Conservation (phyloP, 305 asterid species). For the Fraxinus latifolia region DNA sequence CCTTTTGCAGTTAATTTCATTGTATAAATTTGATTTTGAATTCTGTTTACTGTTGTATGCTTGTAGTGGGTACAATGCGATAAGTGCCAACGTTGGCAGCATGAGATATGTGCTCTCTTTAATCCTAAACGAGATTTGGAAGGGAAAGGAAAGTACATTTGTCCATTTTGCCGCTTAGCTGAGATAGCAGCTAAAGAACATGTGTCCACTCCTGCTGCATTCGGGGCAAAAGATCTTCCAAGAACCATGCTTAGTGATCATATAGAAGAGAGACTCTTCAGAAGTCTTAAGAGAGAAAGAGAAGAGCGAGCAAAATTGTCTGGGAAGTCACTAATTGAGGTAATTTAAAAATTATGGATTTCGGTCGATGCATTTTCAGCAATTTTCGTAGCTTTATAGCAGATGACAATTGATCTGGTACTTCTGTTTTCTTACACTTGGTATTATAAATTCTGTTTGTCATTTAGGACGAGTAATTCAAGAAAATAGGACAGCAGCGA, state of each 20-base stretch:
- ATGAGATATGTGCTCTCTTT: conserved; percentile 74
- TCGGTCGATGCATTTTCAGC: conserved; percentile 2
- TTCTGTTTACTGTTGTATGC: conserved; percentile 22
- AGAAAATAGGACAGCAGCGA: background rate
- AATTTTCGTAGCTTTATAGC: conserved; percentile 3
- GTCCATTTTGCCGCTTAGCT: conserved; percentile 62
- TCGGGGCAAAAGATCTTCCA: conserved; percentile 64
- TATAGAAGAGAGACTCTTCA: conserved; percentile 62
- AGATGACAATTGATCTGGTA: background rate
- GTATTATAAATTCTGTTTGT: background rate
- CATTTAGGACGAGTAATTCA: background rate
- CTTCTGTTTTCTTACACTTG: background rate
- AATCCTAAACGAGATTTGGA: conserved; percentile 51
- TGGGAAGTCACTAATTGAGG: conserved; percentile 54
- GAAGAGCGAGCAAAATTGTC: conserved; percentile 47
- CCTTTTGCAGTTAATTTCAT: conserved; percentile 21
- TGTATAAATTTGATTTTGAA: conserved; percentile 4
- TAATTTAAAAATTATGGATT: conserved; percentile 24
- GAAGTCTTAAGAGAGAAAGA: conserved; percentile 56
- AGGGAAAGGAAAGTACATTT: conserved; percentile 50
- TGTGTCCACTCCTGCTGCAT: conserved; percentile 36
- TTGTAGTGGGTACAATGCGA: conserved; percentile 82
- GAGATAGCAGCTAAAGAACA: conserved; percentile 43
- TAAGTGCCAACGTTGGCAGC: conserved; percentile 68
- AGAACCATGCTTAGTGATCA: conserved; percentile 73